Percentiles rank a stretch among this genome's conserved stretches.
These are phyloP conservation scores for Fusarium nodosum DNA, from an alignment of 2,329 filamentous ascomycete species.

Conservation along the genomic window DNA sequence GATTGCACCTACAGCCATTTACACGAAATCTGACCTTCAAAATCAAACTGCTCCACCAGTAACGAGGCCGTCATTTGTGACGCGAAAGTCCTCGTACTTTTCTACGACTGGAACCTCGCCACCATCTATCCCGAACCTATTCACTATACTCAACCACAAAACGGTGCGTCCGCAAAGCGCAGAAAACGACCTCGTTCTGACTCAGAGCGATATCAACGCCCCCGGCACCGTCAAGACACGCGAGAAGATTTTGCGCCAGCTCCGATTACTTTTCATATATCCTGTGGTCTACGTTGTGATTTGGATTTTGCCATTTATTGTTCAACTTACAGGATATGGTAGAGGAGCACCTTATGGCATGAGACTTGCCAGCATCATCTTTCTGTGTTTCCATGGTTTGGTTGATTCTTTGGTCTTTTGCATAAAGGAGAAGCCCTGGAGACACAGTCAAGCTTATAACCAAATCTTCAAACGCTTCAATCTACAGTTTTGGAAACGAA, in stretches of 20 bases:
- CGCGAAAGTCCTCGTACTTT: constrained; percentile 14
- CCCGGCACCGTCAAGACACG: constrained; percentile 58
- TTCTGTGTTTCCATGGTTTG: constrained; percentile 74
- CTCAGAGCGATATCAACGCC: constrained; percentile 40
- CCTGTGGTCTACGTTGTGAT: constrained; percentile 78
- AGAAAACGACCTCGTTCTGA: constrained; percentile 28
- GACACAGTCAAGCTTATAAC: constrained; percentile 38
- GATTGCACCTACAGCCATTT: constrained; percentile 8
- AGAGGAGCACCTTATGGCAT: constrained; percentile 67
- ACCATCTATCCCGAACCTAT: constrained; percentile 47
- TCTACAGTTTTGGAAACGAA: constrained; percentile 31
- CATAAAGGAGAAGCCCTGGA: constrained; percentile 79
- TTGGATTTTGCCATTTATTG: constrained; percentile 79
- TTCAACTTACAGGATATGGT: constrained; percentile 65
- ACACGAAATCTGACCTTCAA: constrained; percentile 15
- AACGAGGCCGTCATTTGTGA: constrained; percentile 18
- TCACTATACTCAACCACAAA: constrained; percentile 42
- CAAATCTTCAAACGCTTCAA: constrained; percentile 28
- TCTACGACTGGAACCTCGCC: constrained; percentile 23
- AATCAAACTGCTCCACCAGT: constrained; percentile 8
- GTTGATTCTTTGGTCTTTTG: constrained; percentile 78
- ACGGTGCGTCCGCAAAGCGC: constrained; percentile 38
- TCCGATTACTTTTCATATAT: constrained; percentile 81
- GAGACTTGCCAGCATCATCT: constrained; percentile 67
- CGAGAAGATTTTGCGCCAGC: constrained; percentile 73